These are phyloP conservation scores for Rubia occidens DNA, from an alignment of 305 asterid genomes.

Conservation along the genomic window DNA sequence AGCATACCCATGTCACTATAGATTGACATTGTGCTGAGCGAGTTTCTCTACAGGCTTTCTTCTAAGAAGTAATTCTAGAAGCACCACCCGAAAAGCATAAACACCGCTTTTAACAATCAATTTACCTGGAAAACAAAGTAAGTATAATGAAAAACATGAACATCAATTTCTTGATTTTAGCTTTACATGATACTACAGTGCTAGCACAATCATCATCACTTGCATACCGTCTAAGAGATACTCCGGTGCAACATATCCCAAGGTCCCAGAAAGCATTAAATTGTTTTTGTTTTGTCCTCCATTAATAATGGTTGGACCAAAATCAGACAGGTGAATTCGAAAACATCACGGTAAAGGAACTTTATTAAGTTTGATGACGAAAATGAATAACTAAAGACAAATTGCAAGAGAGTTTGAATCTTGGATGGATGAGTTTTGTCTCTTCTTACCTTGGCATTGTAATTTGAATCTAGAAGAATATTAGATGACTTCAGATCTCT, in stretches of 20 bases:
- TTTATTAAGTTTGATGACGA: conserved; percentile 5
- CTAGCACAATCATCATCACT: not conserved
- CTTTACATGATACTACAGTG: not conserved
- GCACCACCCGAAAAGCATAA: conserved; percentile 67
- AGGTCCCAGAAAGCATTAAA: conserved; percentile 63
- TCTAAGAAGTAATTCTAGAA: conserved; percentile 66
- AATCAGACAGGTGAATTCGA: conserved; percentile 52
- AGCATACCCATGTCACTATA: conserved; percentile 64
- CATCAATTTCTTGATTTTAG: not conserved
- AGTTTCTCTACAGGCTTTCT: conserved; percentile 57
- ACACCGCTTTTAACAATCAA: conserved; percentile 73
- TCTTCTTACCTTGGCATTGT: conserved; percentile 58
- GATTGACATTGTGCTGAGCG: conserved; percentile 48
- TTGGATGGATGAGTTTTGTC: not conserved
- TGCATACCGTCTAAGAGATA: conserved; percentile 59
- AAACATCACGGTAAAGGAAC: conserved; percentile 4
- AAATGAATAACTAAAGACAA: not conserved
- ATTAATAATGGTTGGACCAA: conserved; percentile 56
- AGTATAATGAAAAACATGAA: not conserved
- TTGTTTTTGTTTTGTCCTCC: conserved; percentile 44
- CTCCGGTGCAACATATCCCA: conserved; percentile 82
- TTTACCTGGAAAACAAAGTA: conserved; percentile 32
- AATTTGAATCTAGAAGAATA: conserved; percentile 64
- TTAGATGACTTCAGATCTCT: conserved; percentile 82
- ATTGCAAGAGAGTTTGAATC: conserved; percentile 4